Conservation (phyloP, 768 basidiomycete species). For the Mycena galopus region DNA sequence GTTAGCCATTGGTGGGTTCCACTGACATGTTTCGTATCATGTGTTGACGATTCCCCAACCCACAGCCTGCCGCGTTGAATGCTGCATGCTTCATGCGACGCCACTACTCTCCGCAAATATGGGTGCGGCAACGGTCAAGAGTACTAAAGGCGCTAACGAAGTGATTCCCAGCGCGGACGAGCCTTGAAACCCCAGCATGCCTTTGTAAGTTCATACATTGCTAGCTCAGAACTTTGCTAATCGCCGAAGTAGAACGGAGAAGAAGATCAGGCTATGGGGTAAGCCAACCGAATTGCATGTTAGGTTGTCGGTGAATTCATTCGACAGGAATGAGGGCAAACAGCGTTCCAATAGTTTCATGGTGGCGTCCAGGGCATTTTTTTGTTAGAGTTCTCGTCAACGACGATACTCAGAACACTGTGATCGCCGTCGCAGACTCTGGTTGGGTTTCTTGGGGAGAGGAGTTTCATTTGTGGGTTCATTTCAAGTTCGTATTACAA, state of each 20-base stretch:
- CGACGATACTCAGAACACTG: background rate
- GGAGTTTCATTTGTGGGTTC: conserved; percentile 20
- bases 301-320: no score
- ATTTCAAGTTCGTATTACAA: background rate
- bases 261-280: conserved; percentile 17
- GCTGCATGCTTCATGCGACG: background rate
- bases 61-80: background rate
- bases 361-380: background rate
- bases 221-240: no score
- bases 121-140: background rate
- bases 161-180: no score
- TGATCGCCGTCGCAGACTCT: background rate
- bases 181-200: no score
- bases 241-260: no score
- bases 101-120: no score
- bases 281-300: background rate
- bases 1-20: background rate
- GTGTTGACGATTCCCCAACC: background rate
- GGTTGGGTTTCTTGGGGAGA: conserved; percentile 14
- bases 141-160: no score
- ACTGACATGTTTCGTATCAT: background rate
- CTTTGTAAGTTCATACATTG: no score
- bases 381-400: background rate
- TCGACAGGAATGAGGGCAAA: conserved; percentile 11
- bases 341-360: background rate